These are phyloP conservation scores for Sclerospora graminicola DNA, from an alignment of 352 stramenopile genomes.

Conservation along the genomic window DNA sequence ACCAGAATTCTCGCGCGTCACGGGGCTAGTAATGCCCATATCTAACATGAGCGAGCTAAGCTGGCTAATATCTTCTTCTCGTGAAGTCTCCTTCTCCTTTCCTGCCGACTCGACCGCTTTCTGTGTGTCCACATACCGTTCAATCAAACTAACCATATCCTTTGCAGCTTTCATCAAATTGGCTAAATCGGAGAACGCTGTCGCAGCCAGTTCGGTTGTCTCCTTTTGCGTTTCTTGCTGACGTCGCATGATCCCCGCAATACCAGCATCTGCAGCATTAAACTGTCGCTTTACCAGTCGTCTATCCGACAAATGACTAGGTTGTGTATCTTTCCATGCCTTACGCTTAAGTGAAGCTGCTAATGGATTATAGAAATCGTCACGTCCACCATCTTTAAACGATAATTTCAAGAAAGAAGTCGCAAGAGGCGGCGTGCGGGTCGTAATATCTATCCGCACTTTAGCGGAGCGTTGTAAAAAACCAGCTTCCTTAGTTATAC, in stretches of 20 bases:
- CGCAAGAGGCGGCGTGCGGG: slow-evolving; percentile 22
- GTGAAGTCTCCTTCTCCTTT: slow-evolving; percentile 11
- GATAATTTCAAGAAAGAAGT: slow-evolving; percentile 77
- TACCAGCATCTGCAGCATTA: slow-evolving; percentile 63
- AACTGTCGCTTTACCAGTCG: slow-evolving; percentile 74
- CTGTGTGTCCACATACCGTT: slow-evolving; percentile 83
- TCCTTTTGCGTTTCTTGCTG: slow-evolving; percentile 75
- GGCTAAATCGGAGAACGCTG: slow-evolving; percentile 86
- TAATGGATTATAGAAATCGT: slow-evolving; percentile 77
- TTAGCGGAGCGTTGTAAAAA: slow-evolving; percentile 81
- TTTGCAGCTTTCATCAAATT: slow-evolving; percentile 86
- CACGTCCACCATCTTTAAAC: slow-evolving; percentile 76
- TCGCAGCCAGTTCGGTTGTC: slow-evolving; percentile 59
- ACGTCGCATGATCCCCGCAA: slow-evolving; percentile 69
- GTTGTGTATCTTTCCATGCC: slow-evolving; percentile 71
- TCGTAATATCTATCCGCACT: slow-evolving; percentile 60
- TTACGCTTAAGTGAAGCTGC: slow-evolving; percentile 50
- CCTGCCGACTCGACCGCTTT: slow-evolving; percentile 32
- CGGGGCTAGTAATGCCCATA: slow-evolving; percentile 89
- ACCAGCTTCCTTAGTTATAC: slow-evolving; percentile 67
- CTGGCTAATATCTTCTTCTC: slow-evolving; percentile 58
- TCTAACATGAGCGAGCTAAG: slow-evolving; percentile 84
- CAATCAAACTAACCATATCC: slow-evolving; percentile 88
- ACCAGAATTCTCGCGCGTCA: slow-evolving; percentile 86
- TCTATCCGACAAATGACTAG: slow-evolving; percentile 60